Base-by-base conservation (phyloP, 805 yeast genomes). In the Hanseniaspora guilliermondii region DNA sequence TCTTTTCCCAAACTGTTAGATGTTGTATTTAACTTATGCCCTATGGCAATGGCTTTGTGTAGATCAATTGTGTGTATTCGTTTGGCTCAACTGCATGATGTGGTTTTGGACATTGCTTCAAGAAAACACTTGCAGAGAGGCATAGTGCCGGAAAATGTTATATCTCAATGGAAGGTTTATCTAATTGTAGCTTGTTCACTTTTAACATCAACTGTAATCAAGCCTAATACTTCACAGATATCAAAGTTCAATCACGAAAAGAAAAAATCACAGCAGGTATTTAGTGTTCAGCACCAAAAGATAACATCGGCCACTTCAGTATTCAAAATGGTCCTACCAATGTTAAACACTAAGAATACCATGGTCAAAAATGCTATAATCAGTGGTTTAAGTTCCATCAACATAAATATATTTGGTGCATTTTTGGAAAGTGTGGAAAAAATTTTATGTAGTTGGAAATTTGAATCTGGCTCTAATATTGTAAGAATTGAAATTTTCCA, bases 251-350 rank as follows among this genome's bases (percentile, higher is more conserved):
- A 78, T 6, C 94, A 85, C 61, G 80, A 83, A 0, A 72, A 93
- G 56, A 88, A 87, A 61, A 82, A 77, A 61, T 82, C 91, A 0
- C 81, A 84, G 60, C 95, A 85, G 57, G 75, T 85, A 60, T 78
- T 85, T 61, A 86, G 86, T 0, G 77, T 87, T 36, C 96, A 87
- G 61, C 95, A 86, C 60, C 95, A 88, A 64, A 84, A 87, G 49
- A 89, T 93, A 54, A 89, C 95, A 1, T 87, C 96, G 57, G 97
- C 96, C 0, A 82, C 83, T 56, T 83, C 95, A 0, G 82, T 93
- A 2, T 93, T 93, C 70, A 77, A 83, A 55, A 81, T 93, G 83
- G 89, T 87, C 0, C 71, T 87, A 38, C 97, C 97, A 0, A 70
- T 93, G 30, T 67, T 93, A 47, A 81, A 78, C 30, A 80, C 88